Percentiles rank a stretch among this genome's conserved stretches.
phyloP scores from a whole-genome alignment of 441 rosid species.

The Raphanus hybrid region DNA sequence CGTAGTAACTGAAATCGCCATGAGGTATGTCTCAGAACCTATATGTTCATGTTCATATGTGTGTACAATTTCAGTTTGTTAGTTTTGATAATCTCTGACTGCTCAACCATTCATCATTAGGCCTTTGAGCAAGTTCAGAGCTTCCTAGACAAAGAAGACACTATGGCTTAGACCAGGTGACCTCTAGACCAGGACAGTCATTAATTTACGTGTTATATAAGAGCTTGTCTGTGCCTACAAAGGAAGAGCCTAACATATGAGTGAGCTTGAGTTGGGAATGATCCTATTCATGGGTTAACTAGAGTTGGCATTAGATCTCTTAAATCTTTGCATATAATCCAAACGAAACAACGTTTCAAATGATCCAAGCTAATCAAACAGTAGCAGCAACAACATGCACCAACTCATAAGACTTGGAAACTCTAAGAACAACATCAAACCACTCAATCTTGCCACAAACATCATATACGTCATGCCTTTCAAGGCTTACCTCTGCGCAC shows the following conservation, averaged over 20 bases:
- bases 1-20: conserved; percentile 51
- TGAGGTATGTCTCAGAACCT: conserved; percentile 44
- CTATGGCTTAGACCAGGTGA: conserved; percentile 8
- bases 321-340: background rate
- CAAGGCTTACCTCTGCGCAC: conserved; percentile 13
- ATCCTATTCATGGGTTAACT: background rate
- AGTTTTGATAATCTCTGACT: conserved; percentile 23
- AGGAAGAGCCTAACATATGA: background rate
- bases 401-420: background rate
- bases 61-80: conserved; percentile 3
- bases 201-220: background rate
- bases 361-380: background rate
- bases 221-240: conserved; percentile 20
- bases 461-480: background rate
- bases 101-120: conserved; percentile 20
- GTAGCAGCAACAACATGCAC: background rate
- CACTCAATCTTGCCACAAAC: conserved; percentile 19
- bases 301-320: background rate
- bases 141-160: conserved; percentile 21
- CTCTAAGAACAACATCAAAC: conserved; percentile 22
- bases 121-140: conserved; percentile 37
- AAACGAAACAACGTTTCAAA: background rate
- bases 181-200: conserved; percentile 9
- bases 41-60: background rate
- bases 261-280: background rate